phyloP scores from a whole-genome alignment of 2,329 filamentous ascomycete genomes.

The Botrytis medusae region DNA sequence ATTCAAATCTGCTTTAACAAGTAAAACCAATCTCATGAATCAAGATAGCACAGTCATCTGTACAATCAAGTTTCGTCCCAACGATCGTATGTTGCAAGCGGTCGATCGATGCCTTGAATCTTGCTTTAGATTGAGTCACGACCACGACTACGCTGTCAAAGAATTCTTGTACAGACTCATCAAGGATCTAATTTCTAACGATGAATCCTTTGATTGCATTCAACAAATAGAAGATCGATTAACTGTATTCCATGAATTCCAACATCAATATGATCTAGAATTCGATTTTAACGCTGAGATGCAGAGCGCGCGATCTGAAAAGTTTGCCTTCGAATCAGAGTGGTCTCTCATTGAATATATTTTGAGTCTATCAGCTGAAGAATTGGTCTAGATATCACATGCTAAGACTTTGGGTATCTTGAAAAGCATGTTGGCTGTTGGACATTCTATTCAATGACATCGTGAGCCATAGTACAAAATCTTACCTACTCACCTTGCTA shows the following conservation, averaged over 20 bases:
- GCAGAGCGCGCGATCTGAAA: neutral
- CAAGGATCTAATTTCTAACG: conserved; percentile 27
- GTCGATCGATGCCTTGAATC: conserved; percentile 31
- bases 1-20: conserved; percentile 30
- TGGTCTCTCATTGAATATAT: conserved; percentile 7
- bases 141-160: conserved; percentile 17
- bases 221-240: conserved; percentile 20
- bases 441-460: neutral
- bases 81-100: conserved; percentile 24
- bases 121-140: conserved; percentile 23
- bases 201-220: conserved; percentile 23
- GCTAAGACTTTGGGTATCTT: conserved; percentile 15
- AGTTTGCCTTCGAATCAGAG: conserved; percentile 16
- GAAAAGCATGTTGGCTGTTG: conserved; percentile 1
- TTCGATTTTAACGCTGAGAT: conserved; percentile 27
- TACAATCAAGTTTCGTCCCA: conserved; percentile 25
- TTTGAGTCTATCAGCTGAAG: neutral
- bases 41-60: conserved; percentile 32
- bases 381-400: neutral
- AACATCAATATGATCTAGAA: conserved; percentile 31
- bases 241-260: conserved; percentile 30
- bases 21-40: conserved; percentile 20
- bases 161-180: conserved; percentile 34
- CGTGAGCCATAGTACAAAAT: neutral
- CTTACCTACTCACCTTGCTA: neutral